Base-by-base conservation (phyloP, 768 basidiomycete genomes). In the Ramaria sp. region DNA sequence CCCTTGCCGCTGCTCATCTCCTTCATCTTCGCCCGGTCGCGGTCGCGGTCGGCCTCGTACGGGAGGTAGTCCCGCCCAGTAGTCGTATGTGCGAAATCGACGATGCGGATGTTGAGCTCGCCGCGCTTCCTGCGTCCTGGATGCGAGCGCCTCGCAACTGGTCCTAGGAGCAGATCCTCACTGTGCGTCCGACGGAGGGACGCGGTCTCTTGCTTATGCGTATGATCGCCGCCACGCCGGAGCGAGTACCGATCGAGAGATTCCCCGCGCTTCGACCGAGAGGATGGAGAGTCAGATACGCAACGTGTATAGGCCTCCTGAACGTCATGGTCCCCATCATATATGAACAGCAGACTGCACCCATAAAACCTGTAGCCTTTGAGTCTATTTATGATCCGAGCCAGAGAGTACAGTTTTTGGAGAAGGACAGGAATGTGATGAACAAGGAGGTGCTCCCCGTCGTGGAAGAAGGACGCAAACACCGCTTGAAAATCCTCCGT, bases 291-390 rank as follows among this genome's bases (percentile, higher is more conserved):
- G 58, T 89, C 88, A 43, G 78, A 69, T 5, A 76, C 75, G 38
- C 76, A 78, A 10, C 75, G 66, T 16, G 80, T 75, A 65, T 85
- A 83, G 18, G 74, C 76, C 61, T 89, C 85, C 68, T 98, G 96
- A 1, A 81, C 78, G 60, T 93, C 90, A 42, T 73, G 76, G 65
- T 98, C 94, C 39, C 96, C 96, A 64, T 99, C 96, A 67, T 99
- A 99, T 64, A 98, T 95, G 65, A 98, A 79, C 50, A 99, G 81
- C 44, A 99, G 79, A 59, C 88, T 92, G 70, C 95, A 97, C 13
- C 96, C 96, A 65, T 99, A 99, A 69, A 99, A 98, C 48, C 96
- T 82, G 70, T 89, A 99, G n/a, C 96, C 92, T 61, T 85, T 88
- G 57, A 99, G 72, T 7, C 86, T 80, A 65, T 83, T 76, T 62